Conservation (phyloP, 2,329 filamentous ascomycete species). For the Stachybotrys chlorohalonatus region DNA sequence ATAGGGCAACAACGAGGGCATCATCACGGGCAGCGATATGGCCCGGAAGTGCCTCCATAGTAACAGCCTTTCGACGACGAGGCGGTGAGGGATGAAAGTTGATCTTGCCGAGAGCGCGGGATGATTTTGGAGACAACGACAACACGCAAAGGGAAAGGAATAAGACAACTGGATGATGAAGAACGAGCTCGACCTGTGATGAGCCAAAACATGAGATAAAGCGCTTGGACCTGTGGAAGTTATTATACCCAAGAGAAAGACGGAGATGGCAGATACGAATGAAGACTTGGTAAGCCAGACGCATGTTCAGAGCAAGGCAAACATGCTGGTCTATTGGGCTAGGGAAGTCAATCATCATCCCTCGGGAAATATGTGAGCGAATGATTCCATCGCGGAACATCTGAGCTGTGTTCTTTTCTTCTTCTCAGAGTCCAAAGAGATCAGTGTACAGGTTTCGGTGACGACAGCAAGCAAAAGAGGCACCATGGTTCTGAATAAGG, state of each 20-base stretch:
- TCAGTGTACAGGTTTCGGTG: no score
- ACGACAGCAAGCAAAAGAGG: neutral
- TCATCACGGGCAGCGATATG: slow-evolving; percentile 9
- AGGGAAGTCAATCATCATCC: neutral
- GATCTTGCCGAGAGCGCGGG: no score
- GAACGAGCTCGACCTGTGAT: no score
- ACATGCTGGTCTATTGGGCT: neutral
- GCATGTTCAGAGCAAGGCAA: no score
- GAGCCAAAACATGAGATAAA: no score
- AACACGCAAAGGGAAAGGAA: no score
- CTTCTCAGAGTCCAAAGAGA: neutral
- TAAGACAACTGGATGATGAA: no score
- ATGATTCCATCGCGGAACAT: neutral
- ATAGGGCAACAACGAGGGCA: slow-evolving; percentile 11
- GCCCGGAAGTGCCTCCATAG: slow-evolving; percentile 7
- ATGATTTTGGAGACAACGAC: no score
- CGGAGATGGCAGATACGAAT: no score
- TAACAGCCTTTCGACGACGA: neutral
- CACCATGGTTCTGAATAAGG: neutral
- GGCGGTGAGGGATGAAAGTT: neutral
- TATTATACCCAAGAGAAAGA: no score
- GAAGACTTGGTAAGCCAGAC: no score
- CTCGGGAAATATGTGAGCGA: neutral
- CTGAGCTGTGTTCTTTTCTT: neutral
- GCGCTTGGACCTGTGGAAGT: no score